Base-by-base conservation (phyloP, 75 land plant species). In the Sequoia sempervirens region DNA sequence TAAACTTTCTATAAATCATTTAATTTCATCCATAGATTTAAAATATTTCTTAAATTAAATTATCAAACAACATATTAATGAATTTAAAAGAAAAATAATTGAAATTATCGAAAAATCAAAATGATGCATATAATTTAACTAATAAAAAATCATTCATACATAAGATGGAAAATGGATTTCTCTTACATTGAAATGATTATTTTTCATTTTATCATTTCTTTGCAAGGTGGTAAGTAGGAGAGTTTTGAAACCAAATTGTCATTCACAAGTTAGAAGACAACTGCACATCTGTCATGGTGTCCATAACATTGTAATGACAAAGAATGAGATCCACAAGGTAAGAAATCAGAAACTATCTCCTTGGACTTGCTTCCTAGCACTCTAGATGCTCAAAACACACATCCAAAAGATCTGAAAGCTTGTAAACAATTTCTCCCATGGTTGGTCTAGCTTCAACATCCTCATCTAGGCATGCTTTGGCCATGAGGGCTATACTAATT, bases 351-450 rank as follows among this genome's bases (percentile, higher is more conserved):
- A 28, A 10, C 12, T 28, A 28, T 28, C 36, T 32, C 2, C 32
- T 12, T 69, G n/a, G 66, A 61, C 66, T 61, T 61, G 5, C 66
- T 20, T 23, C 26, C n/a, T 2, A 23, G 34, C 54, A 80, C 7
- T 80, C 82, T 1, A 20, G 20, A 53, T 80, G 58, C 45, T 90
- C 90, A 69, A 81, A 78, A 43, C 91, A 88, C 9, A 81, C 37
- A 34, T 84, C 86, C 58, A 90, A 75, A 79, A 86, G 74, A 72
- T 89, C 84, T 1, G 88, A 84, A n/a, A 90, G 88, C n/a, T 66
- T 80, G 45, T 30, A 86, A 28, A 88, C 90, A 32, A 90, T 56
- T 4, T 89, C 82, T 68, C 75, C 81, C 85, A 86, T 86, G 81
- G 53, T 80, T 15, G 91, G 91, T 40, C 91, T 34, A 20, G 75